These are phyloP conservation scores for Capronia americana DNA, from an alignment of 2,329 filamentous ascomycete genomes.

Conservation along the genomic window DNA sequence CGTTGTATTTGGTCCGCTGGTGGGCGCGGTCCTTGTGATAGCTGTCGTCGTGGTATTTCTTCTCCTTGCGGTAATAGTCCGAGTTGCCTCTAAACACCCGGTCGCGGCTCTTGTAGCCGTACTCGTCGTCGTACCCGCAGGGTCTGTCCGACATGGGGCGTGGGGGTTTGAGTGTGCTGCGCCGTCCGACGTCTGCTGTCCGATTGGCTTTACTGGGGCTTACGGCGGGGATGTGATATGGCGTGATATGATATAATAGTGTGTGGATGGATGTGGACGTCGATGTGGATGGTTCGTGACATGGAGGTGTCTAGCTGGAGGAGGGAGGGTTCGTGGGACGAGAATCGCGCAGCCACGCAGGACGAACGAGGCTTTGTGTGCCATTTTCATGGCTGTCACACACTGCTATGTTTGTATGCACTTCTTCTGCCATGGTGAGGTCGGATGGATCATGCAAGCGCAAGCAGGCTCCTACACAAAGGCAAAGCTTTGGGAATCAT, in stretches of 20 bases:
- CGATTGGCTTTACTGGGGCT: not conserved
- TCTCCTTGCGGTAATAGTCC: not conserved
- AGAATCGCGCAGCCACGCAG: not conserved
- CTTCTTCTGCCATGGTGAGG: not conserved
- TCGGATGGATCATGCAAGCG: not conserved
- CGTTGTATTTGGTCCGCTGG: not conserved
- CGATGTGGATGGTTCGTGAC: not conserved
- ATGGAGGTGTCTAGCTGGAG: not conserved
- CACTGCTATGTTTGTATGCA: not conserved
- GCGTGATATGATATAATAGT: not conserved
- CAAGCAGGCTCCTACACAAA: not conserved
- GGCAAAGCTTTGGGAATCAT: not conserved
- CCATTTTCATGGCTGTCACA: not conserved
- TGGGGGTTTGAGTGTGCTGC: not conserved
- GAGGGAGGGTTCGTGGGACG: not conserved
- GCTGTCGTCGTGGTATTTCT: not conserved
- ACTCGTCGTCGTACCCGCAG: not conserved
- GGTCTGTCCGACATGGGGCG: not conserved
- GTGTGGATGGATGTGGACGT: not conserved
- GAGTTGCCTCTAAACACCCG: not conserved
- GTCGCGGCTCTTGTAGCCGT: not conserved
- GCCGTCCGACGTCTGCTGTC: not conserved
- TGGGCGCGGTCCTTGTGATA: not conserved
- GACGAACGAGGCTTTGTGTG: not conserved
- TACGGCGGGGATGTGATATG: not conserved